Base-by-base conservation (phyloP, 2,329 filamentous ascomycete genomes). In the Claviceps lovelessii region DNA sequence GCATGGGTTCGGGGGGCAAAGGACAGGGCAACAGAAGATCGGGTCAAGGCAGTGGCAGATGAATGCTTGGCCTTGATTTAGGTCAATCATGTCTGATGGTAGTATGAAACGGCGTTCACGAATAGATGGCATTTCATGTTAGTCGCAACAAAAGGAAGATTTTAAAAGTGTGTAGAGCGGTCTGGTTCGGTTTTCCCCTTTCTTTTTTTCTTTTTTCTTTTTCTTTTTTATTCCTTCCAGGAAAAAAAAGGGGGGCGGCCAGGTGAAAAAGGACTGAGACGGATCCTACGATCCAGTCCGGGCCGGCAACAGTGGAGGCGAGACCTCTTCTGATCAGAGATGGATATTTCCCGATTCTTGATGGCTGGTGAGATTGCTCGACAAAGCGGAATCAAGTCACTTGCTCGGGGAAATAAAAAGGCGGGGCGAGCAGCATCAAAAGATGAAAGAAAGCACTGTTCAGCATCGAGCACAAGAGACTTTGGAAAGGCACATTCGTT, bases 11-110 rank as follows among this genome's bases (percentile, higher is more conserved):
- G 67, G 15, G 65, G 65, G 4, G 76, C 73, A 13, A 69, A 71
- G n/a, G 71, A 67, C 49, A 73, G 69, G 60, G 66, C 71, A 13
- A 61, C 65, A 0, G 79, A 81, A 57, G 68, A 69, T 11, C 68
- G 76, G 31, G 71, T 81, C 29, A 73, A 72, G 63, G 64, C 65
- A n/a, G 63, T 76, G 19, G 73, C 72, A 0, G 66, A 68, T 9
- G 77, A 80, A 61, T 76, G 73, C 58, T 60, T 74, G 19, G 55
- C 50, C 19, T 51, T 54, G 52, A 13, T 45, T 29, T 51, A 53
- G 45, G n/a, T 56, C 17, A 41, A 23, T 19, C 10, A 11, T 19
- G 52, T 53, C 23, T 31, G 11, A 7, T 28, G 5, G 33, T n/a
- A 11, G 33, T 13, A 17, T n/a, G 42, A 50, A 35, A 33, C 35